Percentiles rank a stretch among this genome's conserved stretches.
Evolutionary conservation across 2,329 filamentous ascomycete genomes (phyloP).

Genomic region (Fusarium nanum): DNA sequence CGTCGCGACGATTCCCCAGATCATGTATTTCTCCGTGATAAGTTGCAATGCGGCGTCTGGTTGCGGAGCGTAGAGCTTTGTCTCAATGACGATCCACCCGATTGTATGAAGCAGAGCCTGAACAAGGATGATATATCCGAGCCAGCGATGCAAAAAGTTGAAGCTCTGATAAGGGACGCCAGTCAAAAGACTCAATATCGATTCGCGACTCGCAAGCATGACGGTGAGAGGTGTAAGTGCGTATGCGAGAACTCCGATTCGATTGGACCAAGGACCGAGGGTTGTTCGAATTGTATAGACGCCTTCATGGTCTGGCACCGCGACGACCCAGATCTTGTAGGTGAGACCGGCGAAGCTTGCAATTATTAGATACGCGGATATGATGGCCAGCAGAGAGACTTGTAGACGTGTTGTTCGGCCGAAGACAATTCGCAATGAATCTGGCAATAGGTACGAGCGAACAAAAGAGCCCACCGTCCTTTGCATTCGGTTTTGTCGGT

Average conservation of each 20-base stretch:
- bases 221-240: background rate
- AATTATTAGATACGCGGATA: background rate
- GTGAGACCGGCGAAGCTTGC: background rate
- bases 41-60: background rate
- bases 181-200: background rate
- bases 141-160: slow-evolving; percentile 1
- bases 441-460: background rate
- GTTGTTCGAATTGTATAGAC: background rate
- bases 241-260: background rate
- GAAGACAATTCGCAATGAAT: background rate
- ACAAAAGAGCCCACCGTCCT: background rate
- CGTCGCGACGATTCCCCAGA: background rate
- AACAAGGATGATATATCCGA: background rate
- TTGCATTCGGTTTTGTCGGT: background rate
- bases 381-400: background rate
- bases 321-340: background rate
- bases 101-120: background rate
- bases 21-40: background rate
- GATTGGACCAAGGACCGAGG: background rate
- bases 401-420: background rate
- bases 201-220: background rate
- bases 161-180: background rate
- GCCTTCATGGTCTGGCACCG: background rate
- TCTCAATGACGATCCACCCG: background rate
- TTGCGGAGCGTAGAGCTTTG: background rate